Base-by-base conservation (phyloP, 108 stramenopile genomes). In the Fragilariopsis cylindrus region DNA sequence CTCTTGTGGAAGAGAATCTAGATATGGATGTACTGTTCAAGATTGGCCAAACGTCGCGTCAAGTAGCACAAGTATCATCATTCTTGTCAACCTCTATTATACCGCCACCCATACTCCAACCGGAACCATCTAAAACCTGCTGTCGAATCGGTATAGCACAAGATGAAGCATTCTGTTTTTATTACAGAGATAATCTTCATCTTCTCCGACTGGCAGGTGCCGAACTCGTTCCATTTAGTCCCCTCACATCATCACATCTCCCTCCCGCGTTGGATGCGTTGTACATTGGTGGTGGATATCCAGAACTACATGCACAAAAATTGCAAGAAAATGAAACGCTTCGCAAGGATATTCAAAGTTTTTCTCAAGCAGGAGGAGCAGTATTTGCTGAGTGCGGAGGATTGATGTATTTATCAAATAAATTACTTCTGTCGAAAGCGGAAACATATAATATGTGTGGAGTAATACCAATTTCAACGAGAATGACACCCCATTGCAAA, bases 241-340 rank as follows among this genome's bases (percentile, higher is more conserved):
- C n/a, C 15, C 5, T 63, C 15, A 21, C 15, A 15, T 21, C 30
- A 15, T 41, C 16, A 41, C 21, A 18, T 40, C 40, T 63, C 30
- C 62, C 62, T n/a, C 5, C 16, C 15, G 62, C 39, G 5, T 15
- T 39, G 15, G 62, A 11, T 63, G 62, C 62, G 0, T 4, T 63
- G 21, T 63, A 63, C 39, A 63, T 63, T 63, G 62, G 62, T 15
- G 62, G 62, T 30, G 62, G 62, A 21, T 63, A 63, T 18, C 62
- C 62, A 18, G 62, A 63, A 19, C 62, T 63, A 6, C 62, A 63
- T 63, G 62, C 39, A 4, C 39, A 21, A 30, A 18, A 15, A 15
- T 41, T 63, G 19, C 21, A 63, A 9, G 15, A 15, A 5, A 63
- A 63, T 63, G 62, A 63, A 19, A 39, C 30, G 0, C 30, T 63